A percentile compares a stretch with the other conserved stretches of the same genome.
Evolutionary conservation across 805 yeast species (phyloP).

Genomic region (Metschnikowia similis): DNA sequence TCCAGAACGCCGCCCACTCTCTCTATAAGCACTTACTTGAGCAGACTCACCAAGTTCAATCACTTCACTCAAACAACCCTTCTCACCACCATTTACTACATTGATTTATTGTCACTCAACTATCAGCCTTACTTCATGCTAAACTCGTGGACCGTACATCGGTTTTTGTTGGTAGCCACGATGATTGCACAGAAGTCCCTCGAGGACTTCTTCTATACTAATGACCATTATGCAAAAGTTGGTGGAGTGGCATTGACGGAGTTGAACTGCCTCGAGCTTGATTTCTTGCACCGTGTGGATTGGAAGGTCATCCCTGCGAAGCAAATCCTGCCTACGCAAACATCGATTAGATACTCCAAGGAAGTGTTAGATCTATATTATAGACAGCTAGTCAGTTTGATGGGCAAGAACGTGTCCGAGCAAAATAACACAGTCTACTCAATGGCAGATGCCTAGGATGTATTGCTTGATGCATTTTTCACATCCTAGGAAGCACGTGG

Average conservation of each 20-base stretch:
- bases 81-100: slow-evolving; percentile 80
- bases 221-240: slow-evolving; percentile 89
- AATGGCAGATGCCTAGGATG: not conserved
- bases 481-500: not conserved
- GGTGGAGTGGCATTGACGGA: slow-evolving; percentile 88
- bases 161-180: slow-evolving; percentile 86
- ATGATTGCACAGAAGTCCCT: slow-evolving; percentile 86
- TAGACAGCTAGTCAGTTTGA: slow-evolving; percentile 35
- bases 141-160: slow-evolving; percentile 88
- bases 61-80: slow-evolving; percentile 80
- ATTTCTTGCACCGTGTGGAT: slow-evolving; percentile 73
- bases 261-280: slow-evolving; percentile 81
- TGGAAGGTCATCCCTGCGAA: slow-evolving; percentile 52
- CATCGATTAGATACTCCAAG: slow-evolving; percentile 29
- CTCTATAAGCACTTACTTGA: slow-evolving; percentile 64
- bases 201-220: slow-evolving; percentile 92
- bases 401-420: slow-evolving; percentile 31
- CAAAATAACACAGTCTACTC: slow-evolving; percentile 12
- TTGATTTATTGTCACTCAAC: slow-evolving; percentile 75
- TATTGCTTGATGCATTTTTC: not conserved
- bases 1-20: slow-evolving; percentile 90
- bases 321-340: slow-evolving; percentile 19
- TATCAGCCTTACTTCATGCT: slow-evolving; percentile 74
- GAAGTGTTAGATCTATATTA: slow-evolving; percentile 39
- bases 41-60: slow-evolving; percentile 77